Base-by-base conservation (phyloP, 2,329 filamentous ascomycete genomes). In the Alternaria triticina region DNA sequence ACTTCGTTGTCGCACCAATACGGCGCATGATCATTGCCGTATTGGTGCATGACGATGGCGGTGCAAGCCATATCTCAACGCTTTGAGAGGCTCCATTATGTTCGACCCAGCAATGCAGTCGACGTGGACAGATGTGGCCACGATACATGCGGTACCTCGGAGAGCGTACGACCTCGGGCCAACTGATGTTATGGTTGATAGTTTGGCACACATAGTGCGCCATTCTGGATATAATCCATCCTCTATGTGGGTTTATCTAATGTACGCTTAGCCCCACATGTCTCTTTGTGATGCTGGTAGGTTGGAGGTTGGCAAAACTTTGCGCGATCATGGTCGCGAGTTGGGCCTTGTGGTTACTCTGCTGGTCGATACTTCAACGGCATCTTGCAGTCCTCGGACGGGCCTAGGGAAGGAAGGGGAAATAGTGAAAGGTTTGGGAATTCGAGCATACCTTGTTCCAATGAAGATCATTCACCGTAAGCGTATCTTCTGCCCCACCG, bases 361-460 rank as follows among this genome's bases (percentile, higher is more conserved):
- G 27, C 27, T 27, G 27, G 8, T 27, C 27, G 27, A 27, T 27
- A 27, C 9, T 27, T 10, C 27, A 9, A 27, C 27, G 27, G 27
- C 27, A 27, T 27, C 27, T 7, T 27, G 27, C 27, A 27, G 27
- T 27, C 8, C 27, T 27, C 27, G 27, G 9, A 27, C 27, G 9
- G 27, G 8, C 17, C 10, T 8, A 13, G 30, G 11, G n/a, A 15
- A 46, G 9, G 12, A 13, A 5, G 27, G 7, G 22, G 20, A 10
- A 13, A 12, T 40, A 15, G 15, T 15, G 23, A 30, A 58, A 36
- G 13, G 5, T 15, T 44, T 46, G n/a, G 6, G 8, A 33, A 13
- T 33, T 7, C 8, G 9, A 6, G 60, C 75, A 66, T 61, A 79
- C 75, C 72, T 75, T 64, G 54, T 72, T 73, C 75, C 75, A 77